Base-by-base conservation (phyloP, 345 rosid species). In the Melaleuca quinquenervia region DNA sequence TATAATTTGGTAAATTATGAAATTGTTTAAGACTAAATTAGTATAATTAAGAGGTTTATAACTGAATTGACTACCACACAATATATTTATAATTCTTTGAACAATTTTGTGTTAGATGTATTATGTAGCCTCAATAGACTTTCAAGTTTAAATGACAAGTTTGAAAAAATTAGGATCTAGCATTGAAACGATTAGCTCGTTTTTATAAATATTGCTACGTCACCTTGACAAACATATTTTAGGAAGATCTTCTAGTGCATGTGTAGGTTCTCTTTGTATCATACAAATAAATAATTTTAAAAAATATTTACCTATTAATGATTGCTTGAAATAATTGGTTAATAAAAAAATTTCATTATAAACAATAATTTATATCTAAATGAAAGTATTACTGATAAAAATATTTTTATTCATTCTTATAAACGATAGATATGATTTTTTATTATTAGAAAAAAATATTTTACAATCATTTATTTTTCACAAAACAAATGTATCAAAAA, bases 61-160 rank as follows among this genome's bases (percentile, higher is more conserved):
- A 64, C 6, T 29, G 1, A 29, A 15, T 64, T 29, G 36, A 21
- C 5, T 1, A 0, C 20, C 20, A 1, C 2, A 64, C 8, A 64
- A 29, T 29, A 29, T 0, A 6, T 64, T 64, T 29, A 29, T 0
- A 10, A 1, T 0, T 29, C 15, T 64, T 29, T 7, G 36, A 29
- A 64, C 4, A 29, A 64, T 64, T 64, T 36, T 18, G 5, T 0
- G 1, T 16, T 29, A 9, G 16, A 52, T 52, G 53, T 14, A 32
- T 8, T 70, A 41, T 32, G 41, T 11, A 18, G 20, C 48, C 78
- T 70, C 41, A 32, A 36, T 36, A 36, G 36, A 70, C 78, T 36
- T 9, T 32, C 26, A 70, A 32, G 48, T 70, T 70, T 18, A 32
- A 8, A 18, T 11, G 32, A 58, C 70, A 58, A n/a, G 24, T 41